Evolutionary conservation across 2,329 filamentous ascomycete species (phyloP).

Genomic region (Phoma sp.): DNA sequence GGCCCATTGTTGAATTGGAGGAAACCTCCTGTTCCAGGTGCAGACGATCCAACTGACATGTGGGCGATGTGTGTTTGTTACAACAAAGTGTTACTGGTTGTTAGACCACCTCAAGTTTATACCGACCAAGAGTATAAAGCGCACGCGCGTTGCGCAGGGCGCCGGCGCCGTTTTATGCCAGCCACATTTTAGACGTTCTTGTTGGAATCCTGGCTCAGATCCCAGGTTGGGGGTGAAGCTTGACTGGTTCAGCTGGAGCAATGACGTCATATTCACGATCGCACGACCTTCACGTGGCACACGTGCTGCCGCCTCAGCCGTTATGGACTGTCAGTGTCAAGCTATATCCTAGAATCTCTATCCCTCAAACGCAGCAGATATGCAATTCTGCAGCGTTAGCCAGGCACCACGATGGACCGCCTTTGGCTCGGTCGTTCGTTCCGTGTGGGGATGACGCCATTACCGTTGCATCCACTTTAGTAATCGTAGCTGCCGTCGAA

Average conservation of each 20-base stretch:
- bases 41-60: slow-evolving; percentile 41
- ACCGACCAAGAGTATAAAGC: not conserved
- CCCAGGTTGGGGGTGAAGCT: slow-evolving; percentile 18
- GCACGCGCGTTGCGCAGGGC: slow-evolving; percentile 12
- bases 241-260: slow-evolving; percentile 8
- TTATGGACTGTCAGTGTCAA: not conserved
- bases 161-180: slow-evolving; percentile 12
- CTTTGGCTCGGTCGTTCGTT: slow-evolving; percentile 2
- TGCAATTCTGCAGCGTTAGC: not conserved
- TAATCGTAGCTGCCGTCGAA: slow-evolving; percentile 2
- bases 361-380: too few relatives aligned
- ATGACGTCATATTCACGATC: slow-evolving; percentile 18
- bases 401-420: not conserved
- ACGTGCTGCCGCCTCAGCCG: not conserved
- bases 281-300: slow-evolving; percentile 6
- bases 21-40: slow-evolving; percentile 40
- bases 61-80: not conserved
- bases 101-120: not conserved
- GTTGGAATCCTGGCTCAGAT: slow-evolving; percentile 23
- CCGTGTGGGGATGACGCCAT: slow-evolving; percentile 16
- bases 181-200: slow-evolving; percentile 17
- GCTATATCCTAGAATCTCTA: too few relatives aligned
- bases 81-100: not conserved
- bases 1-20: slow-evolving; percentile 48
- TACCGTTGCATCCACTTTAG: slow-evolving; percentile 4